These are phyloP conservation scores for Aspergillus kassunensis DNA, from an alignment of 495 filamentous ascomycete genomes.

Conservation along the genomic window DNA sequence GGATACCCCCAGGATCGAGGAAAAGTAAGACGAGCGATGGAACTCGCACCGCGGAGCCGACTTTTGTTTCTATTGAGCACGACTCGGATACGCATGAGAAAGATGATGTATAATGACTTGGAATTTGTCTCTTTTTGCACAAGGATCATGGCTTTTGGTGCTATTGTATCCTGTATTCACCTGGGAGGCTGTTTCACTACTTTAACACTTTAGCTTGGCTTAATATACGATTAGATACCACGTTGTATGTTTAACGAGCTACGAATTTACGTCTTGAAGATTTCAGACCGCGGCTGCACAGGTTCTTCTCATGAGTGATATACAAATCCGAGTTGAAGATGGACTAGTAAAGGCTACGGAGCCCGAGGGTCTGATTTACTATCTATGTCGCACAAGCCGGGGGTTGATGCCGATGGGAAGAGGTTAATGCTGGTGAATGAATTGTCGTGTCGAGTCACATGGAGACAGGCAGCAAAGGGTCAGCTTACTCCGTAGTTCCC, in stretches of 20 bases:
- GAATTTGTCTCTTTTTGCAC: not conserved
- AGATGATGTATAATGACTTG: not conserved
- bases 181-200: not conserved
- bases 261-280: no score
- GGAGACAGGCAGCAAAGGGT: no score
- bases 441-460: no score
- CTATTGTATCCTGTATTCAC: not conserved
- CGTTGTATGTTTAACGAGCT: not conserved
- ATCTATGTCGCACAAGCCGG: no score
- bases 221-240: not conserved
- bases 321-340: no score
- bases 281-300: no score
- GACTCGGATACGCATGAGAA: not conserved
- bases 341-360: no score
- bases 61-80: not conserved
- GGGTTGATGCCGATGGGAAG: no score
- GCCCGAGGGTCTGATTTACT: no score
- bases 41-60: not conserved
- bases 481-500: no score
- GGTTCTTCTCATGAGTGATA: no score
- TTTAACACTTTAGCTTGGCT: not conserved
- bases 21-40: slow-evolving; percentile 22
- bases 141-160: not conserved
- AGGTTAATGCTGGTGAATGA: no score
- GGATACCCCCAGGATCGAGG: slow-evolving; percentile 17